These are phyloP conservation scores for Apiotrichum porosum DNA, from an alignment of 1,284 basidiomycete species.

Conservation along the genomic window DNA sequence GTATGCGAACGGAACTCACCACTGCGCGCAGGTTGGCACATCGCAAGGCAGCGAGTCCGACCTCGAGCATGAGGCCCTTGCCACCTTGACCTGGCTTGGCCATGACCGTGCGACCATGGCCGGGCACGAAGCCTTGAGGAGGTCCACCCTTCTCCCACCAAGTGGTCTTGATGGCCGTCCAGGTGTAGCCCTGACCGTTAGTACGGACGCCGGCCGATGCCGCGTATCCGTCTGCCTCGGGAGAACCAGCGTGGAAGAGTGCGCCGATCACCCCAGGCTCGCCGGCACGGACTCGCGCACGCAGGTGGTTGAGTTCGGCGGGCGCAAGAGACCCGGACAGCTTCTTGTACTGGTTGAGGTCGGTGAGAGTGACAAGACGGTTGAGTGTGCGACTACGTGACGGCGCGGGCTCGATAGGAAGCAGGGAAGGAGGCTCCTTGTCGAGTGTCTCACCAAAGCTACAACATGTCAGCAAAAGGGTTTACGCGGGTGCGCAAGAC, in stretches of 20 bases:
- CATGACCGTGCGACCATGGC: constrained; percentile 34
- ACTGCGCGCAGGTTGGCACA: constrained; percentile 68
- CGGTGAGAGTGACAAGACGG: constrained; percentile 64
- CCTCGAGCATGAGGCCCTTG: constrained; percentile 62
- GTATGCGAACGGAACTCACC: constrained; percentile 28
- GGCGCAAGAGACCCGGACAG: constrained; percentile 67
- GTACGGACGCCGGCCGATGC: constrained; percentile 33
- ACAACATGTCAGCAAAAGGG: constrained; percentile 1
- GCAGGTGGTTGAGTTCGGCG: constrained; percentile 63
- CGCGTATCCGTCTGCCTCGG: constrained; percentile 11
- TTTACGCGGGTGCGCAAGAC: neutral
- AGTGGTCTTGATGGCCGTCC: constrained; percentile 62
- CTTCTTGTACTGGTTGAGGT: constrained; percentile 67
- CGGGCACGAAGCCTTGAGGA: constrained; percentile 44
- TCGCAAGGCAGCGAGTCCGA: constrained; percentile 72
- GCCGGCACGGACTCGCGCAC: constrained; percentile 62
- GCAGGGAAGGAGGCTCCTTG: constrained; percentile 39
- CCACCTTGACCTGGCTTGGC: constrained; percentile 25
- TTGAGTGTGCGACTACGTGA: constrained; percentile 54
- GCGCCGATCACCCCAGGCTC: constrained; percentile 63
- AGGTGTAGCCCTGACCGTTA: constrained; percentile 56
- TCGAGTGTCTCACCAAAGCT: constrained; percentile 45
- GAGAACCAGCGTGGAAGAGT: constrained; percentile 56
- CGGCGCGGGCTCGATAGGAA: constrained; percentile 46
- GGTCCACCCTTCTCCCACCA: constrained; percentile 66